A percentile compares a stretch with the other conserved stretches of the same genome.
phyloP scores from a whole-genome alignment of 2,329 filamentous ascomycete species.

The Myriosclerotinia scirpicola region DNA sequence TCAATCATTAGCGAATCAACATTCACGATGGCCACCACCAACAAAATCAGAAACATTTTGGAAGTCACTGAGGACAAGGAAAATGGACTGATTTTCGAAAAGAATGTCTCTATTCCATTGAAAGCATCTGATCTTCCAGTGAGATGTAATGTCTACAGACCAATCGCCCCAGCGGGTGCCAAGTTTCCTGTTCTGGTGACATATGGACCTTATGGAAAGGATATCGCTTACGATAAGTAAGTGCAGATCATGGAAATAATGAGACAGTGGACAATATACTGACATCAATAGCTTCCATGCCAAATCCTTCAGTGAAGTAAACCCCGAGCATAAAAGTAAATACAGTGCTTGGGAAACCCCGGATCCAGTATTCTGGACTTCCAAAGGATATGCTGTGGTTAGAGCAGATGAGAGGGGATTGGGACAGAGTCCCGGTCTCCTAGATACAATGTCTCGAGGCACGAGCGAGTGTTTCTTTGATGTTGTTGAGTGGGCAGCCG shows the following conservation, averaged over 20 bases:
- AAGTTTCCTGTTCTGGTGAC: constrained; percentile 63
- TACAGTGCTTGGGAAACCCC: constrained; percentile 49
- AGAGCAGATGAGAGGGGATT: constrained; percentile 52
- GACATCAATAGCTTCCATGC: constrained; percentile 46
- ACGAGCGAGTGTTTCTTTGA: constrained; percentile 54
- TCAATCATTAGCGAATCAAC: too few species aligned
- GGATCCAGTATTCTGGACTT: constrained; percentile 47
- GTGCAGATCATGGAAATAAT: constrained; percentile 15
- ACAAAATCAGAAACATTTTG: constrained; percentile 26
- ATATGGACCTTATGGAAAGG: constrained; percentile 73
- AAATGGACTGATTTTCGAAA: constrained; percentile 21
- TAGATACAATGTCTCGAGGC: constrained; percentile 54
- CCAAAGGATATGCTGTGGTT: constrained; percentile 45
- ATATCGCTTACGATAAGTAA: constrained; percentile 61
- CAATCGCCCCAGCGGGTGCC: constrained; percentile 41
- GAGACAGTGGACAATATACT: background rate
- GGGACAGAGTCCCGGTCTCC: constrained; percentile 52
- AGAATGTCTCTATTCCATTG: constrained; percentile 45
- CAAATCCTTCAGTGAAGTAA: constrained; percentile 49
- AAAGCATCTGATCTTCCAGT: constrained; percentile 46
- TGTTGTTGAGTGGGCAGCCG: constrained; percentile 52
- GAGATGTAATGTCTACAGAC: constrained; percentile 52
- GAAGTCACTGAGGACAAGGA: constrained; percentile 31
- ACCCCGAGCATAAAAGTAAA: constrained; percentile 45
- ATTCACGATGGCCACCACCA: background rate